A percentile compares a stretch with the other conserved stretches of the same genome.
phyloP scores from a whole-genome alignment of 2,329 filamentous ascomycete species.

The Dothidotthia symphoricarpi region DNA sequence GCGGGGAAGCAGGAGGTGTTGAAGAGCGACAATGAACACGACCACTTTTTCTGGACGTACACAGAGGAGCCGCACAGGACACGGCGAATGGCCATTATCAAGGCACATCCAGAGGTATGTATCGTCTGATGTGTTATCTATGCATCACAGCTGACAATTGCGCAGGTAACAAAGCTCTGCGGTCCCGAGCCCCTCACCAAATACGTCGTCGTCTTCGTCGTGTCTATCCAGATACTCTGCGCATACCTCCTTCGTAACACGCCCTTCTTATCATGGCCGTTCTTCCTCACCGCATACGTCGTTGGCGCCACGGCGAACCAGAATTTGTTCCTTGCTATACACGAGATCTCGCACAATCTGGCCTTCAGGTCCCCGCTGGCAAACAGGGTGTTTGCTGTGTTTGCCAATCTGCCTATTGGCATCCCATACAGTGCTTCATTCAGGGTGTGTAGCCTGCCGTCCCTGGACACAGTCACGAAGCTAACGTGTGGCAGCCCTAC shows the following conservation, averaged over 20 bases:
- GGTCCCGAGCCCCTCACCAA: conserved; percentile 95
- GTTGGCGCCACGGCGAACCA: conserved; percentile 95
- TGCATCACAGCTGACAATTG: conserved; percentile 6
- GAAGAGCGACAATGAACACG: conserved; percentile 29
- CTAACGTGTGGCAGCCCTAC: conserved; percentile 65
- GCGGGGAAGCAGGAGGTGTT: conserved; percentile 15
- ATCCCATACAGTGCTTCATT: conserved; percentile 96
- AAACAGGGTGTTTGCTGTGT: conserved; percentile 84
- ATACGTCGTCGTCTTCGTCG: conserved; percentile 82
- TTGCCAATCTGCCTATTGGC: conserved; percentile 94
- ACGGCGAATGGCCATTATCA: conserved; percentile 89
- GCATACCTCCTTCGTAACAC: conserved; percentile 76
- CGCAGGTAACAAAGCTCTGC: conserved; percentile 90
- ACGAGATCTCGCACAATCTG: conserved; percentile 97
- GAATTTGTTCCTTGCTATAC: conserved; percentile 96
- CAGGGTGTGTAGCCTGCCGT: conserved; percentile 14
- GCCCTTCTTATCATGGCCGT: conserved; percentile 76
- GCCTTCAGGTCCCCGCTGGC: conserved; percentile 78
- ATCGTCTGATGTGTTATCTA: background rate
- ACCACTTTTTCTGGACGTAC: conserved; percentile 96
- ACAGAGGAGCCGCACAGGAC: conserved; percentile 96
- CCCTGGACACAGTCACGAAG: no score
- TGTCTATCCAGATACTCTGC: conserved; percentile 74
- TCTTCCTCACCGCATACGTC: conserved; percentile 84
- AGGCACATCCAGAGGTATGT: conserved; percentile 90